Evolutionary conservation across 805 yeast species (phyloP), one percentile per base, ranked within the genome.

Genomic region (Pichia paraexigua): DNA sequence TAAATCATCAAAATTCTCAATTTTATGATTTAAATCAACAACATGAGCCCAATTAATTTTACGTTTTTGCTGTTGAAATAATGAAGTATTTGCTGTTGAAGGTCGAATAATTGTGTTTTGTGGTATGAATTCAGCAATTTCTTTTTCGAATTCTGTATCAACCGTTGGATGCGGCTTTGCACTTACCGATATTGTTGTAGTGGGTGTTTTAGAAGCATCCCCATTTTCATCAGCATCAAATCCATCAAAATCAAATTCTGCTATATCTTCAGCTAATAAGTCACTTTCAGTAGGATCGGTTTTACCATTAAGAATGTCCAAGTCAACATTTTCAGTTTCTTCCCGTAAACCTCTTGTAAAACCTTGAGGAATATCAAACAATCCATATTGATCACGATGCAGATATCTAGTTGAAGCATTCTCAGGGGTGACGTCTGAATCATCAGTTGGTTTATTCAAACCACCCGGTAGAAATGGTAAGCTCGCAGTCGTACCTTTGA

Each of bases 381-480:
- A 67, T 0, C 98, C 99, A 32, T 79, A 73, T 2, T 68, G 69
- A 60, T 87, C 92, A 60, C 83, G 77, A 60, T 85, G 94, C 45
- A 86, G 62, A 43, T 71, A 68, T 41, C 66, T 58, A 0, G 72
- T 62, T 4, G 64, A 68, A 7, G 13, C 21, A 25, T 46, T 46
- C 3, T 2, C 17, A 7, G 43, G 17, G 48, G 72, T 76, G 30
- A 60, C 65, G 35, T 27, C 56, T 1, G 44, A 30, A 47, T 71
- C 75, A 27, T 61, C 66, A 25, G 40, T 53, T 2, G 47, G 41
- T 15, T 50, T 51, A 10, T 53, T 43, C 7, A 47, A 51, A 2
- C 98, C 97, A 57, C 99, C 98, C 0, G 99, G 99, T 52, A 85
- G 83, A 63, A 94, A 94, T 0, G 99, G 99, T 60, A 92, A 68